A percentile compares a stretch with the other conserved stretches of the same genome.
phyloP scores from a whole-genome alignment of 2,329 filamentous ascomycete genomes.

The Monilinia fructigena region DNA sequence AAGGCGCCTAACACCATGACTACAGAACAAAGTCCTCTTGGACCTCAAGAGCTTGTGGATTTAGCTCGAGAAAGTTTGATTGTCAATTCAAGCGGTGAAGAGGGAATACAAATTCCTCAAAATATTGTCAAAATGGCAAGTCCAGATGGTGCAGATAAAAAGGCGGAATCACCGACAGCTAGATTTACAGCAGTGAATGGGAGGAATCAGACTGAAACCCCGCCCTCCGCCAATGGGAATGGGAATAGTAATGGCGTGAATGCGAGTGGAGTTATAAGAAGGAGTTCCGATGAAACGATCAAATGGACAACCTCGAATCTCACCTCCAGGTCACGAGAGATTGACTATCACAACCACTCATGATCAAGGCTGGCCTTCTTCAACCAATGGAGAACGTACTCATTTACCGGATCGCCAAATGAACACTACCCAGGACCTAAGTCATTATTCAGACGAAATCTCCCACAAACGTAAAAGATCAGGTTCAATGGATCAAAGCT shows the following conservation, averaged over 20 bases:
- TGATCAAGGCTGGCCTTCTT: slow-evolving; percentile 38
- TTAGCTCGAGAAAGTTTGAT: slow-evolving; percentile 32
- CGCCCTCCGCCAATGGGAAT: slow-evolving; percentile 10
- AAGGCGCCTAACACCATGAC: slow-evolving; percentile 28
- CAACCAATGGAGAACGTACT: slow-evolving; percentile 33
- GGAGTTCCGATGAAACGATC: slow-evolving; percentile 38
- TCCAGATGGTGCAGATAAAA: slow-evolving; percentile 28
- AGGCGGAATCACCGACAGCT: slow-evolving; percentile 37
- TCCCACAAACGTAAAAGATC: slow-evolving; percentile 70
- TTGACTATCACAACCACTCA: slow-evolving; percentile 38
- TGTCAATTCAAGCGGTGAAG: slow-evolving; percentile 16
- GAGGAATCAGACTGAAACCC: slow-evolving; percentile 29
- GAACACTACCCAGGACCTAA: slow-evolving; percentile 29
- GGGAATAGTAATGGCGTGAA: slow-evolving; percentile 25
- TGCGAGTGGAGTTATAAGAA: slow-evolving; percentile 31
- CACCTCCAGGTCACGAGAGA: slow-evolving; percentile 40
- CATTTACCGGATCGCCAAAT: slow-evolving; percentile 24
- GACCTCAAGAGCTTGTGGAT: slow-evolving; percentile 33
- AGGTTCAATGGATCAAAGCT: slow-evolving; percentile 52
- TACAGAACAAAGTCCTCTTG: slow-evolving; percentile 27
- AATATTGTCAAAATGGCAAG: slow-evolving; percentile 25
- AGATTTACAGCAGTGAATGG: slow-evolving; percentile 42
- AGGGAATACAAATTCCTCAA: neutral
- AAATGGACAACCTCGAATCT: slow-evolving; percentile 37
- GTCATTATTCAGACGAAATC: slow-evolving; percentile 41